Evolutionary conservation across 768 basidiomycete species (phyloP).

Genomic region (Xerocomellus dryophilus): DNA sequence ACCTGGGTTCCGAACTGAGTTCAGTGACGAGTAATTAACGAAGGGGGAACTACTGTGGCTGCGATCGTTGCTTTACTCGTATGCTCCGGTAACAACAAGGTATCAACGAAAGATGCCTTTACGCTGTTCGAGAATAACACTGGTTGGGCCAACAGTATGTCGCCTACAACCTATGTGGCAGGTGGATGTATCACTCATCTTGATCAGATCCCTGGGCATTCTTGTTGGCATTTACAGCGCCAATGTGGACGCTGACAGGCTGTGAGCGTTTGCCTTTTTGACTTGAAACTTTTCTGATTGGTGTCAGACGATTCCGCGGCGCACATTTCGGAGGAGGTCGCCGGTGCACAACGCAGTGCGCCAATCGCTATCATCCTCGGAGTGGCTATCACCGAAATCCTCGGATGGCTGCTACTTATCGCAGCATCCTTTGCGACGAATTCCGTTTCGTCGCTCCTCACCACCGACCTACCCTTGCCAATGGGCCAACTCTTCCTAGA

Average conservation of each 20-base stretch:
- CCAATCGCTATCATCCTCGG: slow-evolving; percentile 68
- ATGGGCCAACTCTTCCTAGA: slow-evolving; percentile 73
- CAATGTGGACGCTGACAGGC: slow-evolving; percentile 79
- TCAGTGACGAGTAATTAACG: background rate
- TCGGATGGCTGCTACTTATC: slow-evolving; percentile 68
- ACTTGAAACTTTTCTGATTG: background rate
- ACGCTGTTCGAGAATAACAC: slow-evolving; percentile 69
- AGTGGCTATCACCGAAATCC: slow-evolving; percentile 53
- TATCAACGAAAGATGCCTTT: slow-evolving; percentile 68
- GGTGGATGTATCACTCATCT: background rate
- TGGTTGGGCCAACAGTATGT: slow-evolving; percentile 61
- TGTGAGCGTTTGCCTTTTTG: slow-evolving; percentile 41
- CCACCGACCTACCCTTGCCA: slow-evolving; percentile 52
- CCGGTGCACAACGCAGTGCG: slow-evolving; percentile 60
- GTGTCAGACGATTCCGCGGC: slow-evolving; percentile 68
- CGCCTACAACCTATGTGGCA: background rate
- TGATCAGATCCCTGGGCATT: slow-evolving; percentile 69
- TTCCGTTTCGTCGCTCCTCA: slow-evolving; percentile 50
- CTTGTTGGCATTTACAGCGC: slow-evolving; percentile 65
- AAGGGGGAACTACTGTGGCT: slow-evolving; percentile 64
- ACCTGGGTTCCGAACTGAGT: background rate
- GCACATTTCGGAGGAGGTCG: slow-evolving; percentile 70
- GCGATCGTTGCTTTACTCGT: slow-evolving; percentile 61
- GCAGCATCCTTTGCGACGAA: slow-evolving; percentile 62
- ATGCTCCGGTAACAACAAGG: slow-evolving; percentile 50